Percentiles rank a stretch among this genome's conserved stretches.
Conservation (phyloP, 164 flowering plant species). For the Berberis vulgaris region DNA sequence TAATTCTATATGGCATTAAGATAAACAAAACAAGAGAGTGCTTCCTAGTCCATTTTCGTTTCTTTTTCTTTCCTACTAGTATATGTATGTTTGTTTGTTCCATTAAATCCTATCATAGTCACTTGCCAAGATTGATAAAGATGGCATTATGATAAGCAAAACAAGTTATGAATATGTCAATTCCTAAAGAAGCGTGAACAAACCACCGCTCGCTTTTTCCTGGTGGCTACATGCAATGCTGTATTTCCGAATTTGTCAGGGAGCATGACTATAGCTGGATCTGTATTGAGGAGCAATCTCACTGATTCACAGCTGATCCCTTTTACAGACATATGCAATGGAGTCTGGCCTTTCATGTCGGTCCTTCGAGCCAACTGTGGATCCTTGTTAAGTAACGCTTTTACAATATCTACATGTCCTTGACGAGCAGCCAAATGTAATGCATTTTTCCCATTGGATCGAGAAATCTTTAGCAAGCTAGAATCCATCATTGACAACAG, state of each 20-base stretch:
- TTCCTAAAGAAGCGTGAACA: background rate
- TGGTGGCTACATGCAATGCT: conserved; percentile 77
- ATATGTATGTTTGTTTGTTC: background rate
- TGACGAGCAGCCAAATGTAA: conserved; percentile 70
- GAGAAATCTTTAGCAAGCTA: conserved; percentile 53
- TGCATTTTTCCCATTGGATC: conserved; percentile 76
- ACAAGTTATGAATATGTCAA: background rate
- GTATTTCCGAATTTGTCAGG: conserved; percentile 79
- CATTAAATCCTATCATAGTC: background rate
- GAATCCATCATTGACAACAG: conserved; percentile 50
- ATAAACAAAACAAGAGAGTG: too few relatives aligned
- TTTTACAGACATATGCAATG: conserved; percentile 88
- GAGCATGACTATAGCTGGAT: conserved; percentile 84
- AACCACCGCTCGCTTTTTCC: conserved; percentile 87
- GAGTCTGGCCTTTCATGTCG: conserved; percentile 87
- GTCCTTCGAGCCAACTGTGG: conserved; percentile 66
- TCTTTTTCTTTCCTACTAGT: too few relatives aligned
- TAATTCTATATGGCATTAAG: too few relatives aligned
- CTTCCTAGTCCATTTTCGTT: too few relatives aligned
- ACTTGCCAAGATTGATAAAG: background rate
- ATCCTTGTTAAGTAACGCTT: conserved; percentile 57
- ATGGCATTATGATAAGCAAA: background rate
- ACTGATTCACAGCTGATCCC: conserved; percentile 68
- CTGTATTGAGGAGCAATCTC: conserved; percentile 61
- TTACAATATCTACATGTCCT: conserved; percentile 75